Evolutionary conservation across 1,139 yeast species (phyloP).

Genomic region (Hansenula sp.): DNA sequence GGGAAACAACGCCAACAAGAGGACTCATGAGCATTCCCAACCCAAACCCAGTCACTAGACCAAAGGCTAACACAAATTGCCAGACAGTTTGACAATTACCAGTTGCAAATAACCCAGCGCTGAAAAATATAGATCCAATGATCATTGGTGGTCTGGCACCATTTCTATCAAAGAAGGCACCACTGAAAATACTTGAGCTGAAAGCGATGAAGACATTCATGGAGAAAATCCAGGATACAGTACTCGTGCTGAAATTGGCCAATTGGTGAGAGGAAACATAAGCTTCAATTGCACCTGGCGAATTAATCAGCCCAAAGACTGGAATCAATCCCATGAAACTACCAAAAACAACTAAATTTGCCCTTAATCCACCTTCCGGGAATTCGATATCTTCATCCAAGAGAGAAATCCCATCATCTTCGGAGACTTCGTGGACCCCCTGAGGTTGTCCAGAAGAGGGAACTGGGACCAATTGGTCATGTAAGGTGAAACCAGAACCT

Average conservation of each 20-base stretch:
- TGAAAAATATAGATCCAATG: conserved; percentile 30
- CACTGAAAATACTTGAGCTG: conserved; percentile 54
- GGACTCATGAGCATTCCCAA: conserved; percentile 50
- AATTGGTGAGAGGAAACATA: conserved; percentile 52
- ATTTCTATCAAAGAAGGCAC: conserved; percentile 56
- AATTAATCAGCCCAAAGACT: conserved; percentile 62
- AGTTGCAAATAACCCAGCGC: conserved; percentile 50
- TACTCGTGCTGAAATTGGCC: conserved; percentile 37
- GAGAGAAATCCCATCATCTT: conserved; percentile 25
- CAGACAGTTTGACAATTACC: conserved; percentile 51
- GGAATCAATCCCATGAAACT: conserved; percentile 60
- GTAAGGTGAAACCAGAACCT: too few relatives aligned
- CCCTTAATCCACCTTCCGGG: conserved; percentile 63
- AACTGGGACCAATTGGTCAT: too few relatives aligned
- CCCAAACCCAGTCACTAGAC: conserved; percentile 56
- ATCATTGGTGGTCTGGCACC: conserved; percentile 48
- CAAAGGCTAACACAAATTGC: conserved; percentile 58
- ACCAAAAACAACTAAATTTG: conserved; percentile 61
- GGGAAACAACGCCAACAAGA: conserved; percentile 52
- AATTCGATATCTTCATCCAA: conserved; percentile 26
- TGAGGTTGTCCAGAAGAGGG: too few relatives aligned
- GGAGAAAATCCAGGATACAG: conserved; percentile 71
- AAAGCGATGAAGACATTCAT: conserved; percentile 52
- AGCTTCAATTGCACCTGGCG: conserved; percentile 69
- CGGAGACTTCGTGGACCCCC: neutral